Evolutionary conservation across 352 stramenopile species (phyloP), one percentile per base, ranked within the genome.

Genomic region (Pythium aristosporum): DNA sequence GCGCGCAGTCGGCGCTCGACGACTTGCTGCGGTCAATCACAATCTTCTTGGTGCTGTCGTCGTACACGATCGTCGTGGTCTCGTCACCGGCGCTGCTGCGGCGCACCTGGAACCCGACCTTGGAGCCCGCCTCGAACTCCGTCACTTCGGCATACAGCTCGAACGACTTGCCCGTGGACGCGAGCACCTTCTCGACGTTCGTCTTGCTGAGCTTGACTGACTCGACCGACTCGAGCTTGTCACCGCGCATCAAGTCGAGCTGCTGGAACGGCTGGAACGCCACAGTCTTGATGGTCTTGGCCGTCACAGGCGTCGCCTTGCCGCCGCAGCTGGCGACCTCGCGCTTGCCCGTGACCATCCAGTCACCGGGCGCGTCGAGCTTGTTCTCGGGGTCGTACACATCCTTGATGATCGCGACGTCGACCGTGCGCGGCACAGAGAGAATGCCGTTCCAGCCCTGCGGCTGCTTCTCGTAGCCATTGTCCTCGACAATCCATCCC

Each of bases 381-480:
- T 79, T 70, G 16, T 79, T 61, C 16, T 84, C 74, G 0, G 71
- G 57, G 50, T 90, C 81, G 67, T 77, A 63, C 21, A 90, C 76
- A 54, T 86, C 52, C 18, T 71, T 71, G 12, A 88, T 36, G 44
- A 86, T 88, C 16, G 57, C 65, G 49, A 90, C 79, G 21, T 71
- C 66, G 0, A 88, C 73, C 47, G 82, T 73, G 36, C 80, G 80
- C 13, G 76, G 80, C 23, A 90, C 34, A 7, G 79, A 88, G 0
- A 88, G 67, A 6, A 90, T 85, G 42, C 80, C 80, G 55, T 87
- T 79, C 80, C 80, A 90, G 34, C 80, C 80, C 61, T 90, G 80
- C 12, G 79, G 79, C 57, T 90, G 80, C 23, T 61, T 72, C 2
- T 60, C 53, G 8, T 61, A 87, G 34, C 64, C 68, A 30, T 78